Base-by-base conservation (phyloP, 768 basidiomycete species). In the Lanmaoa rubissima region DNA sequence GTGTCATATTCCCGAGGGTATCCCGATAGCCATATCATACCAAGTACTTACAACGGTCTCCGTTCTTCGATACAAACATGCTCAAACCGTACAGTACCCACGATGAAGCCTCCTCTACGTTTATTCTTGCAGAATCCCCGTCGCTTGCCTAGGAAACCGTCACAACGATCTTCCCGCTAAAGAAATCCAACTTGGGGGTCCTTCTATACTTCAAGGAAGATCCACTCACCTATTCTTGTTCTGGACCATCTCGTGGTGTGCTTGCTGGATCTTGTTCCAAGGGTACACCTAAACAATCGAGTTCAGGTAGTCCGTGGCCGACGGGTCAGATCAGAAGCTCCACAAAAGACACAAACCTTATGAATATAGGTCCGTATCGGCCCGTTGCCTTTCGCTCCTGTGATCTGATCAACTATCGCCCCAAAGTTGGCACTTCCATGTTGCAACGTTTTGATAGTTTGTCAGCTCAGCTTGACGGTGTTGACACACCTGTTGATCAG, bases 161-260 rank as follows among this genome's bases (percentile, higher is more conserved):
- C 19, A 60, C 67, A 36, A 74, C 53, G 31, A 75, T 69, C 60
- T 74, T 74, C 48, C 73, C 73, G 14, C 74, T 74, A 40, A 21
- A 26, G 53, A 55, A 47, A 26, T 16, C 50, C 43, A 50, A 24
- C 13, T 47, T 38, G 17, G 28, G 31, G 7, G 24, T 24, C 17
- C 24, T 31, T 55, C 45, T 24, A 38, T 51, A 41, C 44, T 1
- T 53, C 57, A 44, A 28, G 32, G 3, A 53, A 52, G 51, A 50
- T 50, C 38, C 40, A 48, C 76, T 68, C 50, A 68, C 72, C 73
- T 78, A 61, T 82, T 87, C 71, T 76, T 79, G 65, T 93, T 88
- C 55, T 76, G 83, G 68, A 89, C 85, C 88, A 98, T 94, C 73
- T 91, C 91, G 58, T 79, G 77, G 60, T 93, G 92, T 2, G 93